A percentile compares a stretch with the other conserved stretches of the same genome.
Conservation (phyloP, 2,329 filamentous ascomycete species). For the Botrytis cinerea region DNA sequence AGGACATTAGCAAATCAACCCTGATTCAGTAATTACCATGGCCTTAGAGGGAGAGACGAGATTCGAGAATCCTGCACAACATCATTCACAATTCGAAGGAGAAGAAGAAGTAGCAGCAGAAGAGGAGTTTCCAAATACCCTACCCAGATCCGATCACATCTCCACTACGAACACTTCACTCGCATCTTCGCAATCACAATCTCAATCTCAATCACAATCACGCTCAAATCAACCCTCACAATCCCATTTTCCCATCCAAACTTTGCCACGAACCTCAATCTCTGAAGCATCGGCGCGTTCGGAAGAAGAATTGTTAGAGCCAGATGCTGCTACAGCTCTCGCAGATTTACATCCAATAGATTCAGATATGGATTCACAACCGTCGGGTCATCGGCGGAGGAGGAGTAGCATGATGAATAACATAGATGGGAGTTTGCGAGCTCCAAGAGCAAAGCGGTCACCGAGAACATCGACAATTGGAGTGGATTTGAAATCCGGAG, state of each 20-base stretch:
- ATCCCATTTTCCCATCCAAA: conserved; percentile 27
- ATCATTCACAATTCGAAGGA: conserved; percentile 16
- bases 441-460: conserved; percentile 24
- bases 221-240: background rate
- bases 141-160: background rate
- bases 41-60: background rate
- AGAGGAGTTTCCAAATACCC: background rate
- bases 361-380: conserved; percentile 33
- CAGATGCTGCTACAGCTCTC: conserved; percentile 34
- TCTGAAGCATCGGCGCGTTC: conserved; percentile 27
- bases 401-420: conserved; percentile 40
- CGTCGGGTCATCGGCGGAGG: conserved; percentile 40
- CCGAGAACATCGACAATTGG: conserved; percentile 29
- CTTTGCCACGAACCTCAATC: conserved; percentile 27
- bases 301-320: conserved; percentile 29
- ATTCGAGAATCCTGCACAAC: background rate
- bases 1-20: conserved; percentile 11
- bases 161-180: conserved; percentile 13
- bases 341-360: conserved; percentile 30
- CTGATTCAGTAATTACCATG: conserved; percentile 15
- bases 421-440: conserved; percentile 27
- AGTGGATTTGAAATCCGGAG: conserved; percentile 31
- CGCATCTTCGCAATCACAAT: background rate
- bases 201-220: background rate
- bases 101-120: background rate